Evolutionary conservation across 768 basidiomycete genomes (phyloP).

Genomic region (Trametes elegans): DNA sequence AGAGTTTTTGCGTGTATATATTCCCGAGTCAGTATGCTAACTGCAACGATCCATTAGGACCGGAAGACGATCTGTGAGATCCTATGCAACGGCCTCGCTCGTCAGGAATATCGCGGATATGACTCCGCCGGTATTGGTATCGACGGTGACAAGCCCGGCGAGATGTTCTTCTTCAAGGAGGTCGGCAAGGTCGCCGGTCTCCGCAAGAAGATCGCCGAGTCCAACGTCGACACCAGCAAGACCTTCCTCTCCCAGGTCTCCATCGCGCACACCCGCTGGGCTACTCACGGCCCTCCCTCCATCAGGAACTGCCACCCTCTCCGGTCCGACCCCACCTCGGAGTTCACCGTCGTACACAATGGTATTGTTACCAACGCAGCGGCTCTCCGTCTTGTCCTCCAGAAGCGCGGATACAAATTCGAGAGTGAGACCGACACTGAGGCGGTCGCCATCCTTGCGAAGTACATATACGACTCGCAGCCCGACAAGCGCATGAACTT

Average conservation of each 20-base stretch:
- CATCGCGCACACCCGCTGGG: constrained; percentile 99
- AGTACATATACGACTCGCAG: constrained; percentile 96
- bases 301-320: constrained; percentile 94
- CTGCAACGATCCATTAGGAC: constrained; percentile 44
- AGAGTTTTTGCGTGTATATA: too few species aligned
- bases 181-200: constrained; percentile 96
- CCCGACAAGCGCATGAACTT: constrained; percentile 83
- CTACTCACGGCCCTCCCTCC: constrained; percentile 92
- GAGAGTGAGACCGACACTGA: constrained; percentile 97
- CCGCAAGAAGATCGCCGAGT: constrained; percentile 81
- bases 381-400: constrained; percentile 87
- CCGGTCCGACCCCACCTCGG: constrained; percentile 71
- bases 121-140: constrained; percentile 91
- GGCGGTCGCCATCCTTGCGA: constrained; percentile 91
- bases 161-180: constrained; percentile 89
- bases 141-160: constrained; percentile 83
- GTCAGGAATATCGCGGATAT: constrained; percentile 98
- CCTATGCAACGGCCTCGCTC: constrained; percentile 84
- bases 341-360: constrained; percentile 96
- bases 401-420: constrained; percentile 94
- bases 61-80: constrained; percentile 91
- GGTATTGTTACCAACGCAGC: constrained; percentile 96
- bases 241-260: constrained; percentile 84
- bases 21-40: background rate
- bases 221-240: constrained; percentile 71